These are phyloP conservation scores for Aegilops longissima DNA, from an alignment of 176 grass and related monocot species.

Conservation along the genomic window DNA sequence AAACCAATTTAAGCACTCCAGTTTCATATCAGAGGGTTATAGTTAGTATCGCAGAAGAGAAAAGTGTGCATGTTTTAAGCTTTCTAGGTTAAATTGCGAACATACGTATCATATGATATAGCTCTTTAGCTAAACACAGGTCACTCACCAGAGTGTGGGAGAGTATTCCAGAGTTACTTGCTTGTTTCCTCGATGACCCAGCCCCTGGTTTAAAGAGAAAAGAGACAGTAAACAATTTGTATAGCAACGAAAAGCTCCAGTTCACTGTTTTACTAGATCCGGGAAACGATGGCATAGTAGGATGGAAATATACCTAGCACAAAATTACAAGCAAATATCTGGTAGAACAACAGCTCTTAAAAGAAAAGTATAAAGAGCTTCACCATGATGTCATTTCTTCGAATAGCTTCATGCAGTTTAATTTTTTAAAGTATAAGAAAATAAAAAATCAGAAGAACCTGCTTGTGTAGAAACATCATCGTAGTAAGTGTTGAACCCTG, in stretches of 20 bases:
- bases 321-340: constrained; percentile 14
- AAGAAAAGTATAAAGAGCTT: background rate
- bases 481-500: background rate
- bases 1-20: constrained; percentile 4
- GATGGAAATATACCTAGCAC: constrained; percentile 23
- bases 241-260: background rate
- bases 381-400: constrained; percentile 3
- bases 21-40: constrained; percentile 12
- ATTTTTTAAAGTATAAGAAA: background rate
- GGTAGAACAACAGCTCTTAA: constrained; percentile 15
- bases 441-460: background rate
- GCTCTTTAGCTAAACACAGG: constrained; percentile 11
- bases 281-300: constrained; percentile 6
- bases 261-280: constrained; percentile 5
- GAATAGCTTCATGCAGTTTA: background rate
- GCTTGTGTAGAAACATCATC: constrained; percentile 17
- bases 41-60: background rate
- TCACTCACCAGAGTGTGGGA: constrained; percentile 49
- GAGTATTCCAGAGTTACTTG: constrained; percentile 28
- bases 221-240: constrained; percentile 22
- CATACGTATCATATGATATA: constrained; percentile 14
- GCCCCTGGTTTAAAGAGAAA: constrained; percentile 48
- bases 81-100: background rate
- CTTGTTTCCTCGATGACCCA: constrained; percentile 36
- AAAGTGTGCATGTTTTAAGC: background rate